A percentile compares a stretch with the other conserved stretches of the same genome.
Conservation (phyloP, 2,329 filamentous ascomycete genomes). For the Aspergillus sp. region DNA sequence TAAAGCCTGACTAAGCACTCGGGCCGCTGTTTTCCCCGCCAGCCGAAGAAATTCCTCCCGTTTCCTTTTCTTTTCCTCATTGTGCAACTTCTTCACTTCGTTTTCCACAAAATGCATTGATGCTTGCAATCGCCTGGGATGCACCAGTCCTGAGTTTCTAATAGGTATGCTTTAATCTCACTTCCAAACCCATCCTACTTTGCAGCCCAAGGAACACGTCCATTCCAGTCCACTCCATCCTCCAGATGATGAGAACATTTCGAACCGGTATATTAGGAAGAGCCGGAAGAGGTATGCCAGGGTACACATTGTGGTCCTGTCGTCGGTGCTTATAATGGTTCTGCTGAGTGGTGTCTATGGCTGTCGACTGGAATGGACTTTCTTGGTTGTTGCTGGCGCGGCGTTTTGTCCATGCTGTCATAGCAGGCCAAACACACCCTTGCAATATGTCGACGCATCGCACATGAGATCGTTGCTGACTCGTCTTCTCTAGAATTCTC, state of each 20-base stretch:
- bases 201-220: not conserved
- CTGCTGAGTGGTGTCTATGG: constrained; percentile 36
- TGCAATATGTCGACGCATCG: not conserved
- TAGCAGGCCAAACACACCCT: too few relatives aligned
- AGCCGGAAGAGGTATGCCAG: constrained; percentile 48
- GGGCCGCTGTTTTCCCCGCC: constrained; percentile 3
- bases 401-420: not conserved
- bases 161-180: not conserved
- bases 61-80: constrained; percentile 5
- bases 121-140: not conserved
- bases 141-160: too few relatives aligned
- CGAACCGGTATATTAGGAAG: constrained; percentile 47
- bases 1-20: constrained; percentile 7
- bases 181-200: not conserved
- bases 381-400: not conserved
- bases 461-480: not conserved
- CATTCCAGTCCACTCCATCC: constrained; percentile 9
- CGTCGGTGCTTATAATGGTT: constrained; percentile 50
- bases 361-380: constrained; percentile 4
- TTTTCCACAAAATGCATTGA: not conserved
- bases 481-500: not conserved
- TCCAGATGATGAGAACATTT: constrained; percentile 43
- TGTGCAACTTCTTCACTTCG: not conserved
- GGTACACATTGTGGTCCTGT: constrained; percentile 25
- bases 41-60: constrained; percentile 4